These are phyloP conservation scores for Crinitomyces ghanaensis DNA, from an alignment of 805 yeast genomes.

Conservation along the genomic window DNA sequence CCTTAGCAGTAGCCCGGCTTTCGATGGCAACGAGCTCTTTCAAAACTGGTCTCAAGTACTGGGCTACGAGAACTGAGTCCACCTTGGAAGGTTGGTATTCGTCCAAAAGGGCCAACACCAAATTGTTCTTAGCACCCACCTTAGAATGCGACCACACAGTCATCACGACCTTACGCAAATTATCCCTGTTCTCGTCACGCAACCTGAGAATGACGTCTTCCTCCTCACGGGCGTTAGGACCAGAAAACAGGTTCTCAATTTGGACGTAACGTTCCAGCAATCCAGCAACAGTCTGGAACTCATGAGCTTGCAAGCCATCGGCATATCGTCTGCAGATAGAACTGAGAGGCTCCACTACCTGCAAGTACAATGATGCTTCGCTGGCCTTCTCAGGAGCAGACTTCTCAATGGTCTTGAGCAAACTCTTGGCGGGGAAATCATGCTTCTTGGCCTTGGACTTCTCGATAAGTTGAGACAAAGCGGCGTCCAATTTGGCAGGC, in stretches of 20 bases:
- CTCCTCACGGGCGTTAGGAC: conserved; percentile 63
- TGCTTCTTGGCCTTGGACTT: conserved; percentile 54
- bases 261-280: conserved; percentile 63
- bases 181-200: conserved; percentile 78
- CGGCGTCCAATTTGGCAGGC: conserved; percentile 63
- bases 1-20: conserved; percentile 83
- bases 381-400: conserved; percentile 41
- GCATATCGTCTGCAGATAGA: conserved; percentile 59
- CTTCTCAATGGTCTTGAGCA: conserved; percentile 60
- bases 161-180: conserved; percentile 58
- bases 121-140: conserved; percentile 84
- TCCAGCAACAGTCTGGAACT: conserved; percentile 58
- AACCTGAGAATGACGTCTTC: conserved; percentile 80
- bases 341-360: conserved; percentile 60
- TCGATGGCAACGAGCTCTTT: conserved; percentile 79
- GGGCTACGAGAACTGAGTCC: conserved; percentile 56
- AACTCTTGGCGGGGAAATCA: conserved; percentile 88
- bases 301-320: conserved; percentile 75
- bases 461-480: conserved; percentile 52
- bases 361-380: conserved; percentile 35
- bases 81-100: conserved; percentile 73
- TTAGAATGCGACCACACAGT: conserved; percentile 82
- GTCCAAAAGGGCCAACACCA: conserved; percentile 73
- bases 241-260: conserved; percentile 70
- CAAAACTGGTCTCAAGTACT: conserved; percentile 57